Percentiles rank a stretch among this genome's conserved stretches.
phyloP scores from a whole-genome alignment of 768 basidiomycete species.

The Panus rudis region DNA sequence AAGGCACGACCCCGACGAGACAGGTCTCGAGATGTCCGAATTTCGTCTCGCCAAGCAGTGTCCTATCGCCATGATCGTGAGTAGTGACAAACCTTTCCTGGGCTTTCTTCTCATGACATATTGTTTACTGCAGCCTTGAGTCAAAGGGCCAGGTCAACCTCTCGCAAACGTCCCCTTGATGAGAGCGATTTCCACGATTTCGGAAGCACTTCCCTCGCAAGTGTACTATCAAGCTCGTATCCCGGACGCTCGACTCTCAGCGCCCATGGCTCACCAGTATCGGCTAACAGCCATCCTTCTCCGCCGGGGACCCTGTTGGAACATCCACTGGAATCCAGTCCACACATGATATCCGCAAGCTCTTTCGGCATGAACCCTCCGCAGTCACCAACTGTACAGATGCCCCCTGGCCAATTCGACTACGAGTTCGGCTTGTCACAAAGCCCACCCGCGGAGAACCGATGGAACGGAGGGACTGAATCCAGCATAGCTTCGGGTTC shows the following conservation, averaged over 20 bases:
- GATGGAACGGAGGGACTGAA: constrained; percentile 15
- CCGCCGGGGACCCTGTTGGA: constrained; percentile 52
- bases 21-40: constrained; percentile 25
- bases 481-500: constrained; percentile 16
- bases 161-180: constrained; percentile 65
- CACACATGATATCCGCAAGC: constrained; percentile 40
- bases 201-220: constrained; percentile 14
- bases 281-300: constrained; percentile 59
- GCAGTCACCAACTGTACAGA: constrained; percentile 44
- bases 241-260: constrained; percentile 39
- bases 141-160: constrained; percentile 68
- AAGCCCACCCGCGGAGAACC: constrained; percentile 15
- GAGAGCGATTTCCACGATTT: constrained; percentile 40
- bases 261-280: constrained; percentile 71
- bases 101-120: constrained; percentile 2
- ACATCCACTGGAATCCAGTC: constrained; percentile 45
- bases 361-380: constrained; percentile 34
- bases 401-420: constrained; percentile 35
- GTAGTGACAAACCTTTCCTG: constrained; percentile 9
- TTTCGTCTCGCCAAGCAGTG: constrained; percentile 21
- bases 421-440: constrained; percentile 45
- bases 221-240: constrained; percentile 33
- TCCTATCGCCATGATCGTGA: constrained; percentile 26
- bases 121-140: constrained; percentile 8
- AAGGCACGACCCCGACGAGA: constrained; percentile 23